Evolutionary conservation across 2,329 filamentous ascomycete species (phyloP).

Genomic region (Pyrenochaeta sp.): DNA sequence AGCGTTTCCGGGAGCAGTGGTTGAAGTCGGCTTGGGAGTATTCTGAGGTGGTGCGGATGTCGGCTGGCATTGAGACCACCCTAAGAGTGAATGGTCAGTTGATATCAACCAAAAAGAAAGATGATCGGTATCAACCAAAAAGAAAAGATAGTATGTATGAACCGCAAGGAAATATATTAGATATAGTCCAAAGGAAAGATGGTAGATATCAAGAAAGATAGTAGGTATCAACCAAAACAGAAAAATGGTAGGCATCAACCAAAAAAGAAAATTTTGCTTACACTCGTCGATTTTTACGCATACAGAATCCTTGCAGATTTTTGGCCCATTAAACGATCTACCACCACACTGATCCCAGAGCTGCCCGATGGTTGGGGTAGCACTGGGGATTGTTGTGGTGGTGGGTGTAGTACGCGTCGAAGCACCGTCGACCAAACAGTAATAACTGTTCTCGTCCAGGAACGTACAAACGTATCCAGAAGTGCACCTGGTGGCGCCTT

Average conservation of each 20-base stretch:
- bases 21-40: neutral
- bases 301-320: conserved; percentile 17
- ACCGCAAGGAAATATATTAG: too few species aligned
- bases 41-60: conserved; percentile 3
- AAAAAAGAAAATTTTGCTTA: neutral
- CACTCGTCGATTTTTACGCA: conserved; percentile 20
- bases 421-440: conserved; percentile 23
- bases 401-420: conserved; percentile 18
- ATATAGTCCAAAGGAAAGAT: too few species aligned
- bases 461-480: conserved; percentile 21
- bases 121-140: too few species aligned
- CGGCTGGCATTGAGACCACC: conserved; percentile 18
- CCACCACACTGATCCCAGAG: conserved; percentile 25
- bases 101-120: too few species aligned
- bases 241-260: too few species aligned
- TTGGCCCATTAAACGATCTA: conserved; percentile 20
- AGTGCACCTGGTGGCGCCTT: conserved; percentile 25
- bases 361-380: conserved; percentile 15
- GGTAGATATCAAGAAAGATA: too few species aligned
- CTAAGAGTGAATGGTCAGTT: conserved; percentile 1
- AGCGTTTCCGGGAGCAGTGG: neutral
- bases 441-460: conserved; percentile 20
- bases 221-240: too few species aligned
- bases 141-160: too few species aligned
- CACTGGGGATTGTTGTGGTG: conserved; percentile 5